phyloP scores from a whole-genome alignment of 306 rosid genomes.

The Citrullus colocynthis region DNA sequence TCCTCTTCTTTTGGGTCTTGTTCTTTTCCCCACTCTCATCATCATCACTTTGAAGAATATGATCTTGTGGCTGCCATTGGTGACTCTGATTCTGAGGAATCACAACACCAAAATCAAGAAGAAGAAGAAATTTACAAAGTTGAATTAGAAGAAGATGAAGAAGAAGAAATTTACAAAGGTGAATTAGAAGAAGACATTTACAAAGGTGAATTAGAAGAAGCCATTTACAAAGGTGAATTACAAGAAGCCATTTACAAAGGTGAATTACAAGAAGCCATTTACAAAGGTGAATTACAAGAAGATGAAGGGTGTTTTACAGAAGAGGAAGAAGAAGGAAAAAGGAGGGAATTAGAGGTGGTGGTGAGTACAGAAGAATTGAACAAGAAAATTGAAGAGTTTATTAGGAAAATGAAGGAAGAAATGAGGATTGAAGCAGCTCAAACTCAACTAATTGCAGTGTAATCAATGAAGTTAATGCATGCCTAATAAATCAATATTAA shows the following conservation, averaged over 20 bases:
- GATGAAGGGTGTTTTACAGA: not conserved
- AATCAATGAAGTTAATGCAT: not conserved
- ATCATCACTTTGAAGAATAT: not conserved
- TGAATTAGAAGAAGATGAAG: not conserved
- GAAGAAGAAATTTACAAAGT: not conserved
- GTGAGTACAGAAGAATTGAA: slow-evolving; percentile 50
- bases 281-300: not conserved
- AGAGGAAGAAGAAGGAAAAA: not conserved
- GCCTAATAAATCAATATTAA: not conserved
- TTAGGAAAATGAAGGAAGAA: slow-evolving; percentile 32
- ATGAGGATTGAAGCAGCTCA: slow-evolving; percentile 23
- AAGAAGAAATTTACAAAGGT: not conserved
- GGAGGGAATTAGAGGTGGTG: slow-evolving; percentile 19
- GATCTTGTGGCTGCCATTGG: not conserved
- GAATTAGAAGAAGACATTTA: not conserved
- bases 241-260: not conserved
- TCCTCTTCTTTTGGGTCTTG: not conserved
- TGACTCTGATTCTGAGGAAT: not conserved
- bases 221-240: not conserved
- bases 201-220: not conserved
- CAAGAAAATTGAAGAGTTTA: slow-evolving; percentile 60
- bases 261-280: not conserved
- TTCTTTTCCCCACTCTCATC: not conserved
- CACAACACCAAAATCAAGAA: not conserved
- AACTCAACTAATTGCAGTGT: slow-evolving; percentile 25